Evolutionary conservation across 2,329 filamentous ascomycete species (phyloP).

Genomic region (Hypoxylon sp.): DNA sequence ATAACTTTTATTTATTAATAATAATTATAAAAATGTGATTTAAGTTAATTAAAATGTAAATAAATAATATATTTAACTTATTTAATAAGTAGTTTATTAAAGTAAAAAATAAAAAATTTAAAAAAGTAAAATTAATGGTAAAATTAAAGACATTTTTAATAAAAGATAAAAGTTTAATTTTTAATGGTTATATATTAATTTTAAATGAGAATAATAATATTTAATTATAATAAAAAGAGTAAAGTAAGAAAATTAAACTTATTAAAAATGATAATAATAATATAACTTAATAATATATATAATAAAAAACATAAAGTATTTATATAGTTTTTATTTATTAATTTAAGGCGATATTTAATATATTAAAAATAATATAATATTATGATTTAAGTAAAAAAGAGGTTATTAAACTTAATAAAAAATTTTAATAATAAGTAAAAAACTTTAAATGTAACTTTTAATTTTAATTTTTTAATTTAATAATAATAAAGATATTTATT

Average conservation of each 20-base stretch:
- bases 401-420: not conserved
- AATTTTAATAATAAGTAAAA: not conserved
- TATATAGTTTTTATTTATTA: not conserved
- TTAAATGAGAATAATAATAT: not conserved
- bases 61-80: too few species aligned
- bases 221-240: not conserved
- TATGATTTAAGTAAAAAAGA: not conserved
- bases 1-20: not conserved
- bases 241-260: not conserved
- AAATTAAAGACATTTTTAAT: not conserved
- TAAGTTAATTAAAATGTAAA: too few species aligned
- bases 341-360: not conserved
- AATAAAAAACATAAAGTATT: not conserved
- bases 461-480: not conserved
- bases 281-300: too few species aligned
- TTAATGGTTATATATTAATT: not conserved
- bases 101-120: not conserved
- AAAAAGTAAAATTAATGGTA: not conserved
- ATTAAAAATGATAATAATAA: not conserved
- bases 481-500: not conserved
- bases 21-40: too few species aligned
- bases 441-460: not conserved
- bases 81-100: not conserved
- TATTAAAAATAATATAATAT: not conserved
- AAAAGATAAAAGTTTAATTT: not conserved